Percentiles rank a stretch among this genome's conserved stretches.
These are phyloP conservation scores for Fusarium ramigenum DNA, from an alignment of 2,329 filamentous ascomycete genomes.

Conservation along the genomic window DNA sequence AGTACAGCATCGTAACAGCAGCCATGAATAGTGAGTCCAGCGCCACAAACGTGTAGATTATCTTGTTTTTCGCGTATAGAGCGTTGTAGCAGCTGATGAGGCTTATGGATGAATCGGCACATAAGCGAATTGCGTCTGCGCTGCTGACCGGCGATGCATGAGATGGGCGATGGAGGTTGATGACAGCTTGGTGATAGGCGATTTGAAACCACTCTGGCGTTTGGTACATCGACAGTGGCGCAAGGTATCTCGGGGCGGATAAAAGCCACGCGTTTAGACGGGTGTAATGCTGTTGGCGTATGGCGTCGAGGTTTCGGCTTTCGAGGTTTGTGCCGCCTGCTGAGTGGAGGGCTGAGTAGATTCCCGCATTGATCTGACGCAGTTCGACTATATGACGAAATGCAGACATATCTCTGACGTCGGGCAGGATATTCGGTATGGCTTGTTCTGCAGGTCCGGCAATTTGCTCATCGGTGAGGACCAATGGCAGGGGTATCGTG, in stretches of 20 bases:
- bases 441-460: constrained; percentile 16
- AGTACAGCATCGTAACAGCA: constrained; percentile 37
- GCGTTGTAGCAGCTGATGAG: constrained; percentile 39
- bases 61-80: constrained; percentile 37
- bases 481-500: constrained; percentile 24
- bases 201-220: constrained; percentile 40
- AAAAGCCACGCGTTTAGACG: constrained; percentile 35
- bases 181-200: constrained; percentile 37
- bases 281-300: constrained; percentile 35
- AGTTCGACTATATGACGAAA: constrained; percentile 36
- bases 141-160: constrained; percentile 37
- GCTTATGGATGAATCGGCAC: constrained; percentile 37
- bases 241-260: constrained; percentile 32
- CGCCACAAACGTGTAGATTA: constrained; percentile 36
- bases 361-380: constrained; percentile 30
- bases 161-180: constrained; percentile 36
- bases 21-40: constrained; percentile 34
- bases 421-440: constrained; percentile 23
- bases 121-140: constrained; percentile 36
- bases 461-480: constrained; percentile 31
- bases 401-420: constrained; percentile 35
- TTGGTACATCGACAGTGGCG: constrained; percentile 38
- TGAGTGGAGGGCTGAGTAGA: constrained; percentile 35
- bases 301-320: constrained; percentile 24
- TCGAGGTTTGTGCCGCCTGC: constrained; percentile 30